Conservation (phyloP, 1,284 basidiomycete genomes). For the Meira miltonrushii region DNA sequence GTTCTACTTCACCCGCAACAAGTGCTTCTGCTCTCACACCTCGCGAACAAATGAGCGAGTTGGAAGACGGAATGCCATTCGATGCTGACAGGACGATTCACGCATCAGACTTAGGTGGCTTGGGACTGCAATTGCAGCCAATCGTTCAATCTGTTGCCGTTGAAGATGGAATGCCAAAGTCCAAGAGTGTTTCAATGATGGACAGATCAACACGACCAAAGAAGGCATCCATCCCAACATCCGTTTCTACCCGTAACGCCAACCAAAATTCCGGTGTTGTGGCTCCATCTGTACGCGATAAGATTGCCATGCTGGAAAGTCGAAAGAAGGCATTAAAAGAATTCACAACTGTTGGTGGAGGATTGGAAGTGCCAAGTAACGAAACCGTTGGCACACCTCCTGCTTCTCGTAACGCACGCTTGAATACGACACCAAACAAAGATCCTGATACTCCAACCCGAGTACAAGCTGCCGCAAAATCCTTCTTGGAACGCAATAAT, state of each 20-base stretch:
- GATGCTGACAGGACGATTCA: background rate
- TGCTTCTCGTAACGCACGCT: background rate
- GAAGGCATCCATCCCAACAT: background rate
- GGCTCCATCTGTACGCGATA: conserved; percentile 43
- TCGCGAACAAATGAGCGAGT: background rate
- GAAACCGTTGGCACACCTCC: background rate
- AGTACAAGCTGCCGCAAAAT: background rate
- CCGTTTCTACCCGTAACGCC: conserved; percentile 11
- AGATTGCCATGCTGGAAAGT: conserved; percentile 43
- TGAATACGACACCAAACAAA: background rate
- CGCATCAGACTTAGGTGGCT: background rate
- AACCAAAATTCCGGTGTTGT: conserved; percentile 17
- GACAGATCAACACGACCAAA: background rate
- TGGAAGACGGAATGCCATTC: background rate
- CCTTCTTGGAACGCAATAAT: background rate
- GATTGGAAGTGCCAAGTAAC: background rate
- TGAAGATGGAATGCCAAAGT: background rate
- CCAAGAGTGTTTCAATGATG: background rate
- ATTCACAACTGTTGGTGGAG: conserved; percentile 16
- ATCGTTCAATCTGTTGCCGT: background rate
- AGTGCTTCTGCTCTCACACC: conserved; percentile 7
- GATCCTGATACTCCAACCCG: background rate
- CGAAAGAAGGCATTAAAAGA: conserved; percentile 25
- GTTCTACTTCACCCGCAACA: conserved; percentile 5
- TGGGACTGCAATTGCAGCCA: background rate